Evolutionary conservation across 352 stramenopile genomes (phyloP).

Genomic region (Phytophthora aleatoria): DNA sequence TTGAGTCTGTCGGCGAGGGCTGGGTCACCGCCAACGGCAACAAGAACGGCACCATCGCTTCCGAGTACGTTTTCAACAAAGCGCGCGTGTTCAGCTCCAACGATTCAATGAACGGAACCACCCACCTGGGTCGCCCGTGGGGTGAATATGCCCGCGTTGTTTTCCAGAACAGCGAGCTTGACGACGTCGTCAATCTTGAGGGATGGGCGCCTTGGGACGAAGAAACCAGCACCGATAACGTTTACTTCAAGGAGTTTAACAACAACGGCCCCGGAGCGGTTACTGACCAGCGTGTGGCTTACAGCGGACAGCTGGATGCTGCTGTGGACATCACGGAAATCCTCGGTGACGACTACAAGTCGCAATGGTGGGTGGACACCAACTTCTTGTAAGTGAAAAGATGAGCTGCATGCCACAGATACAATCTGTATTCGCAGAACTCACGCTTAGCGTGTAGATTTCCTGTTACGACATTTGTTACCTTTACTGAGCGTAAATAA

Average conservation of each 20-base stretch:
- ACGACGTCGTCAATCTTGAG: conserved; percentile 6
- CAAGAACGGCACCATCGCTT: background rate
- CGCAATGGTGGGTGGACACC: conserved; percentile 13
- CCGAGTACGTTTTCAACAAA: conserved; percentile 18
- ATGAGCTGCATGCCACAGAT: too few relatives aligned
- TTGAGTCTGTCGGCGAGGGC: background rate
- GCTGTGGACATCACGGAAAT: background rate
- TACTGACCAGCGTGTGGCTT: background rate
- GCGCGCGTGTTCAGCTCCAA: conserved; percentile 7
- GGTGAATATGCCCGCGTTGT: conserved; percentile 12
- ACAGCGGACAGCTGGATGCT: conserved; percentile 1
- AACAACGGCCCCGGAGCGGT: background rate
- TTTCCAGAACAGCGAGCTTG: background rate
- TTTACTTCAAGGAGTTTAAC: conserved; percentile 22
- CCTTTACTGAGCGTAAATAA: too few relatives aligned
- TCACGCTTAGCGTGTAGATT: too few relatives aligned
- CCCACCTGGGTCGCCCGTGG: conserved; percentile 14
- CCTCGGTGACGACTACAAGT: conserved; percentile 5
- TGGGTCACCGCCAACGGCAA: conserved; percentile 15
- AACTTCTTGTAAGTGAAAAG: conserved; percentile 4
- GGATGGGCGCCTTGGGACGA: conserved; percentile 10
- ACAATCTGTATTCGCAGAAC: too few relatives aligned
- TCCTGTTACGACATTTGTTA: too few relatives aligned
- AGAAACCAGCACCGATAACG: conserved; percentile 7
- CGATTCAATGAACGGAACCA: background rate